Conservation (phyloP, 345 rosid species). For the Limnanthes douglasii region DNA sequence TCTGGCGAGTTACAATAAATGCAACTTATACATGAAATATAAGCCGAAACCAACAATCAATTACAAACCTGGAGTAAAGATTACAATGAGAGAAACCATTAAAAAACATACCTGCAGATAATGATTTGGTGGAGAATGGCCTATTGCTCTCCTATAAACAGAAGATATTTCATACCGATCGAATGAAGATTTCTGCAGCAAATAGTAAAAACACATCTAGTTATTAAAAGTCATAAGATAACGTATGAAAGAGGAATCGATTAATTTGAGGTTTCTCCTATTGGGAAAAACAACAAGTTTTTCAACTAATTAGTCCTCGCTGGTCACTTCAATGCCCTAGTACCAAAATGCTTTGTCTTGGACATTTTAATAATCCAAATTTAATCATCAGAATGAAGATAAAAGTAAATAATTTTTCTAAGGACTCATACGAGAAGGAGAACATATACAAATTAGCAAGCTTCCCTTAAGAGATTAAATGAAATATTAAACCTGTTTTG, state of each 20-base stretch:
- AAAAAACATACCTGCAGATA: constrained; percentile 56
- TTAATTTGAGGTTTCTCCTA: neutral
- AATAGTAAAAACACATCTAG: constrained; percentile 6
- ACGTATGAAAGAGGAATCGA: constrained; percentile 1
- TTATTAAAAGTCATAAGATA: too few relatives aligned
- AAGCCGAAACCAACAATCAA: too few relatives aligned
- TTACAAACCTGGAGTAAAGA: too few relatives aligned
- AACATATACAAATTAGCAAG: too few relatives aligned
- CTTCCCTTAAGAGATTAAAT: too few relatives aligned
- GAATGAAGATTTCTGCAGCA: constrained; percentile 67
- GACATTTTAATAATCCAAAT: too few relatives aligned
- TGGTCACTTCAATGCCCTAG: neutral
- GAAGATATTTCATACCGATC: constrained; percentile 71
- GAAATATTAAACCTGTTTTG: constrained; percentile 62
- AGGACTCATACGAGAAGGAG: too few relatives aligned
- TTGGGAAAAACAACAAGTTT: neutral
- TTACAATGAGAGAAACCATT: too few relatives aligned
- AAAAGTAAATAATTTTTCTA: too few relatives aligned
- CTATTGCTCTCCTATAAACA: constrained; percentile 83
- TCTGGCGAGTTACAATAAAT: neutral
- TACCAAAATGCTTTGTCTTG: neutral
- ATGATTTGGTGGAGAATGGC: constrained; percentile 88
- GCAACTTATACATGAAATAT: too few relatives aligned
- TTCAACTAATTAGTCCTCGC: too few relatives aligned
- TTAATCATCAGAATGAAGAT: too few relatives aligned